Evolutionary conservation across 2,329 filamentous ascomycete species (phyloP).

Genomic region (Botryotinia globosa): DNA sequence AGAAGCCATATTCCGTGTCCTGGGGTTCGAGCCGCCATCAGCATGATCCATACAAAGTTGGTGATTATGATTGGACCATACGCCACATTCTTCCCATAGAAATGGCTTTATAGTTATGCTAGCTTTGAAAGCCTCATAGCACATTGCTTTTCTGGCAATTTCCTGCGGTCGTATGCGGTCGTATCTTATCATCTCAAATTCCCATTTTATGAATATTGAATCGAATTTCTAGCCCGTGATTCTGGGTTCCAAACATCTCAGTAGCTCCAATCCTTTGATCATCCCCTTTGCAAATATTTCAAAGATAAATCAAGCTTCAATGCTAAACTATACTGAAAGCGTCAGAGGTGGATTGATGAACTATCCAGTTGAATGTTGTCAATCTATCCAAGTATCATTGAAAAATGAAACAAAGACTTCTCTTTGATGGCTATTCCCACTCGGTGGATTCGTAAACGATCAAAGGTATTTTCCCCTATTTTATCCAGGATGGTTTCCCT

Average conservation of each 20-base stretch:
- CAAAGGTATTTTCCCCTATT: background rate
- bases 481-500: background rate
- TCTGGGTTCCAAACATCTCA: background rate
- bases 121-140: background rate
- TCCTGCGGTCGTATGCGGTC: background rate
- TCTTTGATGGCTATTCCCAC: background rate
- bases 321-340: background rate
- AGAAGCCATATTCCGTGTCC: background rate
- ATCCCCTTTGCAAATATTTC: background rate
- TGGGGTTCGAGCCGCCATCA: background rate
- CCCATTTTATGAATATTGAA: too few relatives aligned
- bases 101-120: background rate
- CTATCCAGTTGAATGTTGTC: background rate
- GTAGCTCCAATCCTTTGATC: background rate
- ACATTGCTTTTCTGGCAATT: background rate
- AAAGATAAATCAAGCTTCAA: background rate
- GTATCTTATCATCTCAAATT: background rate
- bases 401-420: background rate
- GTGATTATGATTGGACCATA: background rate
- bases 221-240: background rate
- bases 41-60: background rate
- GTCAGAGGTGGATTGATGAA: background rate
- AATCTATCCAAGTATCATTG: background rate
- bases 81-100: background rate
- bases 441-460: background rate